These are phyloP conservation scores for Aureobasidium musti DNA, from an alignment of 2,329 filamentous ascomycete species.

Conservation along the genomic window DNA sequence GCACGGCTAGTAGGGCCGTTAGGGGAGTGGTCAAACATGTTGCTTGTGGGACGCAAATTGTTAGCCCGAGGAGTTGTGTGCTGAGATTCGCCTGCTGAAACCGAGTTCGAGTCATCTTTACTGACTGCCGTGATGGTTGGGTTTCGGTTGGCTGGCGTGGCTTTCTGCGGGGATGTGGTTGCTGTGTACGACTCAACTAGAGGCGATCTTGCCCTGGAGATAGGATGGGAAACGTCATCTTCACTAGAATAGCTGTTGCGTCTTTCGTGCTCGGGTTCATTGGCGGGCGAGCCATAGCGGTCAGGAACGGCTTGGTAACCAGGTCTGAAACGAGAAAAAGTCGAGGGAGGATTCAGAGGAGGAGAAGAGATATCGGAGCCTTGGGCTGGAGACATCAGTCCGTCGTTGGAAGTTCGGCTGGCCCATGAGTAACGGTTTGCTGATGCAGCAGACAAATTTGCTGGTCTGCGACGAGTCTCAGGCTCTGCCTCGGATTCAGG, in stretches of 20 bases:
- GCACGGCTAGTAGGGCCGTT: conserved; percentile 39
- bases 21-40: conserved; percentile 41
- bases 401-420: conserved; percentile 39
- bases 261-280: conserved; percentile 29
- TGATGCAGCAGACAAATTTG: conserved; percentile 20
- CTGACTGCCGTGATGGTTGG: conserved; percentile 9
- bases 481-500: neutral
- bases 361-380: conserved; percentile 26
- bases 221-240: conserved; percentile 12
- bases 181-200: conserved; percentile 4
- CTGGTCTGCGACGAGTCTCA: conserved; percentile 11
- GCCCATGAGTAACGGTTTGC: conserved; percentile 41
- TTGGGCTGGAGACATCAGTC: conserved; percentile 33
- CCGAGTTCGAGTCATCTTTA: conserved; percentile 16
- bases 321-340: conserved; percentile 29
- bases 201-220: conserved; percentile 5
- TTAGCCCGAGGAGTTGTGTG: conserved; percentile 36
- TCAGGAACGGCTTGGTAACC: conserved; percentile 31
- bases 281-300: conserved; percentile 30
- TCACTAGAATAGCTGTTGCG: conserved; percentile 27
- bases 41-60: conserved; percentile 22
- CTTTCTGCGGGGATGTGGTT: neutral
- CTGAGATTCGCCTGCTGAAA: conserved; percentile 33
- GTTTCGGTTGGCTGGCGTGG: conserved; percentile 4
- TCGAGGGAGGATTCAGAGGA: conserved; percentile 26